These are phyloP conservation scores for Aspergillus bertholletiae DNA, from an alignment of 495 filamentous ascomycete genomes.

Conservation along the genomic window DNA sequence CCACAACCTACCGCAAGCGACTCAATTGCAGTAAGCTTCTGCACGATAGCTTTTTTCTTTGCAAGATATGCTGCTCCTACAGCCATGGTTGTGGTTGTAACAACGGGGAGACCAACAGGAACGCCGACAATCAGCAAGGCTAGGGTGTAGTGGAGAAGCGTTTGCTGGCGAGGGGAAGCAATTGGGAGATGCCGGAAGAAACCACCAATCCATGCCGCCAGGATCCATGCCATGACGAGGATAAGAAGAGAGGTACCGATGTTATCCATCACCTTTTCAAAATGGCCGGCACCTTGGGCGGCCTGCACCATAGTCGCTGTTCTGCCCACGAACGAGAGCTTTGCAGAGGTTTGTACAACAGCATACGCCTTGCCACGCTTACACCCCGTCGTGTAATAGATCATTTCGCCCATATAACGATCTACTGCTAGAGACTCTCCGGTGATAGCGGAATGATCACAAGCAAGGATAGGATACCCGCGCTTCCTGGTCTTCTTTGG, in stretches of 20 bases:
- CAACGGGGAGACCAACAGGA: slow-evolving; percentile 91
- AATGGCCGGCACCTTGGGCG: slow-evolving; percentile 67
- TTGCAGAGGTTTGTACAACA: slow-evolving; percentile 57
- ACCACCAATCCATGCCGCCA: slow-evolving; percentile 67
- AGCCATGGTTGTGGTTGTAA: slow-evolving; percentile 95
- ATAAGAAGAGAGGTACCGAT: slow-evolving; percentile 68
- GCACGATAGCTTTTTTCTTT: slow-evolving; percentile 93
- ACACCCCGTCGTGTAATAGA: slow-evolving; percentile 71
- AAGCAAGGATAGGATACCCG: slow-evolving; percentile 58
- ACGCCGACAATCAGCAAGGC: slow-evolving; percentile 92
- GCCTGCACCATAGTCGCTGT: slow-evolving; percentile 66
- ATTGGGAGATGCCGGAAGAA: slow-evolving; percentile 67
- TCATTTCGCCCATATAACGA: slow-evolving; percentile 66
- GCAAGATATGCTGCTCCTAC: slow-evolving; percentile 92
- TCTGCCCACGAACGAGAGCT: slow-evolving; percentile 64
- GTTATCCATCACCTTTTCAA: slow-evolving; percentile 74
- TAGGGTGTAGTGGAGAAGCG: slow-evolving; percentile 60
- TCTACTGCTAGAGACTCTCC: slow-evolving; percentile 71
- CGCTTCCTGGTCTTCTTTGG: slow-evolving; percentile 23
- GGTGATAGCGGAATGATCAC: slow-evolving; percentile 70
- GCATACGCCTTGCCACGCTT: slow-evolving; percentile 71
- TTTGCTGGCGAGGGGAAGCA: slow-evolving; percentile 54
- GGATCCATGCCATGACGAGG: slow-evolving; percentile 65
- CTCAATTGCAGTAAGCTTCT: slow-evolving; percentile 93
- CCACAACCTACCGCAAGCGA: slow-evolving; percentile 64